Evolutionary conservation across 2,329 filamentous ascomycete species (phyloP), one percentile per base, ranked within the genome.

Genomic region (Cordyceps cicadae): DNA sequence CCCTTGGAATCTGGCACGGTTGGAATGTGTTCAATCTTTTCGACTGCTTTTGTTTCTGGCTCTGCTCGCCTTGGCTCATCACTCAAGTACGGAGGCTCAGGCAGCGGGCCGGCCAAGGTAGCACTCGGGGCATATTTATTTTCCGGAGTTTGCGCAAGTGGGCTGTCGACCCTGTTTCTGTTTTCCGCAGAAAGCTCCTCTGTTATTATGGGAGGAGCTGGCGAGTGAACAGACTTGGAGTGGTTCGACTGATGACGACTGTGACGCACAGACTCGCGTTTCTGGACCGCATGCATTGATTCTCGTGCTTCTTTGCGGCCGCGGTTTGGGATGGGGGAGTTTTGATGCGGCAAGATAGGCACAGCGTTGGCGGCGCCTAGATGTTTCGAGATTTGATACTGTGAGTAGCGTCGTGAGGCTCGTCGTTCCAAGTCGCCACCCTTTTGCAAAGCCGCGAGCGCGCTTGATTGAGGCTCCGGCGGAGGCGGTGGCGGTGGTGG

Each of bases 351-450:
- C 21, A 97, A 83, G 69, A 95, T 89, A 7, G 92, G 91, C 17
- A 97, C 87, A 21, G 90, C 91, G 73, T 87, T 92, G 17, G 88
- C 87, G 17, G 86, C 83, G 12, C 93, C 93, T 2, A 97, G 79
- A 68, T 96, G 92, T 70, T 97, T 97, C 51, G 91, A 90, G 66
- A 99, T 96, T 70, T 99, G 94, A 71, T 97, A 99, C 58, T 92
- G 89, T 2, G 94, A 97, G 71, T 97, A 99, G 69, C 94, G 82
- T 66, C 93, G 83, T 15, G 94, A 99, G 0, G 94, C 94, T 70
- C 94, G 84, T 70, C 94, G 85, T 75, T 99, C 94, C 54, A 99
- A 77, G 66, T 97, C 92, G 21, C 93, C 93, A 39, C 92, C 92
- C 73, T 92, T 86, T 74, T 97, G 94, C 65, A 99, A 75, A 55